Base-by-base conservation (phyloP, 2,329 filamentous ascomycete species). In the Teratosphaeria viscida region DNA sequence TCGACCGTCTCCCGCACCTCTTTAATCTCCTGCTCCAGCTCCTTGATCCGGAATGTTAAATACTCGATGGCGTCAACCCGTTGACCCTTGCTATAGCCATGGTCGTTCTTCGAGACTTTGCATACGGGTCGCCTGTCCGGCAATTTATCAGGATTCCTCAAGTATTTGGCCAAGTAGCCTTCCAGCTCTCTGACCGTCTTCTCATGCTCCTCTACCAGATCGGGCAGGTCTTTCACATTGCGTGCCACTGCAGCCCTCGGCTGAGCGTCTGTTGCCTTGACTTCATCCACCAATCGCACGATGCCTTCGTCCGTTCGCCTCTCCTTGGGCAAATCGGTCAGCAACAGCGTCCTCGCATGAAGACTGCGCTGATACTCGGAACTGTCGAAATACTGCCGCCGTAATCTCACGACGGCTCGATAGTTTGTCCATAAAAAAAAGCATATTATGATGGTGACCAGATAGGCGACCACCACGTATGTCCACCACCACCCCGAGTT, bases 1-100 rank as follows among this genome's bases (percentile, higher is more conserved):
- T 97, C 92, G 7, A 99, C 85, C 0, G 85, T 85, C 47, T 85
- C 82, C 12, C 94, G 85, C 1, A 92, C 88, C 63, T 94, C 85
- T 70, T 88, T 90, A 74, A 99, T 91, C 70, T 95, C 84, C 11
- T 85, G 74, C 72, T 97, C 92, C 39, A 99, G 80, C 55, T 86
- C 81, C 65, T 85, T 85, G 70, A 99, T 96, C 19, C 92, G 86
- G 57, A 87, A 83, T 0, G 91, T 95, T 58, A 95, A 79, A 69
- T 96, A 97, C 63, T 96, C 90, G 68, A 99, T 97, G 19, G 94
- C 90, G 71, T 99, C 94, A 4, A 97, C 83, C 71, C 91, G 92
- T 64, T 89, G 84, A 14, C 83, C 83, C 37, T 81, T 83, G 27
- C 86, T 80, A 66, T 84, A 86, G 0, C 61, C 60, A 59, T 83